Evolutionary conservation across 139 green algal genomes (phyloP).

Genomic region (Micromonas commoda): DNA sequence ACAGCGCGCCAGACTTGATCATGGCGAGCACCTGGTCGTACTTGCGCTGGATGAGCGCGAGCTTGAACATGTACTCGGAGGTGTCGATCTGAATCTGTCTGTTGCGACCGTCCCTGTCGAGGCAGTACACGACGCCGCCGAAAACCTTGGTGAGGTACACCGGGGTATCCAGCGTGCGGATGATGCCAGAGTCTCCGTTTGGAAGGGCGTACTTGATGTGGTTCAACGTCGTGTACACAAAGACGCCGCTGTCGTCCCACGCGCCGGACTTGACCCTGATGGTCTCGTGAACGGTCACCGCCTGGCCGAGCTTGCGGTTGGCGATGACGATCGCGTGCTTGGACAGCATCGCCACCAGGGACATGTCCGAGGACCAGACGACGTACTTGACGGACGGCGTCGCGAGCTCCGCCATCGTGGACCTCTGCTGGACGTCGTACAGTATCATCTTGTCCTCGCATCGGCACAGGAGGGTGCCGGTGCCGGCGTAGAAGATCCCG

Average conservation of each 20-base stretch:
- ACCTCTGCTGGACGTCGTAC: conserved; percentile 96
- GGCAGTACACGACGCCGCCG: conserved; percentile 70
- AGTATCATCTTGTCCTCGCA: conserved; percentile 94
- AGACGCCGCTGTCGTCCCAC: conserved; percentile 92
- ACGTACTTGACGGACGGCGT: conserved; percentile 95
- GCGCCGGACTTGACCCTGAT: conserved; percentile 93
- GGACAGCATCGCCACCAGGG: conserved; percentile 82
- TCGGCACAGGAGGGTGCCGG: conserved; percentile 84
- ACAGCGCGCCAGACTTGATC: conserved; percentile 80
- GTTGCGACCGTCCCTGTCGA: conserved; percentile 94
- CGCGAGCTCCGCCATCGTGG: conserved; percentile 71
- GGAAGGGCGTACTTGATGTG: conserved; percentile 99
- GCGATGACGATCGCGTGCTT: conserved; percentile 97
- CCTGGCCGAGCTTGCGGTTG: conserved; percentile 80
- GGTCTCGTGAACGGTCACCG: conserved; percentile 91
- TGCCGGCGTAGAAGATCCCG: conserved; percentile 95
- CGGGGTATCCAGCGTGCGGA: conserved; percentile 90
- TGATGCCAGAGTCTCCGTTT: conserved; percentile 94
- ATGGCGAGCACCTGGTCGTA: conserved; percentile 91
- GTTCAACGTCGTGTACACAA: conserved; percentile 99
- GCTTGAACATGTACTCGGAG: conserved; percentile 99
- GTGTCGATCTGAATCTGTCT: conserved; percentile 75
- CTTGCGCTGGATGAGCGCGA: conserved; percentile 83
- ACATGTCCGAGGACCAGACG: conserved; percentile 93
- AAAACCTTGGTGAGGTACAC: conserved; percentile 89